These are phyloP conservation scores for Tuber calosporum DNA, from an alignment of 495 filamentous ascomycete genomes.

Conservation along the genomic window DNA sequence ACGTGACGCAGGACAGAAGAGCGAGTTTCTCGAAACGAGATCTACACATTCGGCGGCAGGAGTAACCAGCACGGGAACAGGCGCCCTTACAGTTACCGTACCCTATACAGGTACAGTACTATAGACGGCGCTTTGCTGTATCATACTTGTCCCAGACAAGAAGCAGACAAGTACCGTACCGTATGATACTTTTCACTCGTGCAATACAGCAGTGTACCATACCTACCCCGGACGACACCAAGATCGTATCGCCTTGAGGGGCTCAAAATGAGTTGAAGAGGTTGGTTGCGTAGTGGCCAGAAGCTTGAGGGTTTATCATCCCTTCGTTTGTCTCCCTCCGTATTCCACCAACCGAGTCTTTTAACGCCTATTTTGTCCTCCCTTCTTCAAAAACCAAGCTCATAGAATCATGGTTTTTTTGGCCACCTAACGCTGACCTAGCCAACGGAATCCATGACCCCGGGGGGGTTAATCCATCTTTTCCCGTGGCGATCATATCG, in stretches of 20 bases:
- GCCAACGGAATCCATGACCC: neutral
- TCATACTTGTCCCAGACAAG: too few species aligned
- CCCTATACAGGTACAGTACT: neutral
- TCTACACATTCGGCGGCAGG: neutral
- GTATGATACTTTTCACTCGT: too few species aligned
- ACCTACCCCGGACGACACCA: neutral
- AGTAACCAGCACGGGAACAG: neutral
- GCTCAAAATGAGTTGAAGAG: neutral
- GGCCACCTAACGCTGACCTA: neutral
- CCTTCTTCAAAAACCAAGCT: neutral
- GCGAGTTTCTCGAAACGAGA: conserved; percentile 6
- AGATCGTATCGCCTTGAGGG: neutral
- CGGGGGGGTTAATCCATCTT: neutral
- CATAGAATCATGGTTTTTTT: neutral
- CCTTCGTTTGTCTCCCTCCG: neutral
- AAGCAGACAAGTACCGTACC: too few species aligned
- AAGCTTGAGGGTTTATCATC: neutral
- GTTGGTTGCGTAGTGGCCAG: neutral
- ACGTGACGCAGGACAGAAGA: conserved; percentile 5
- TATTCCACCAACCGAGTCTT: neutral
- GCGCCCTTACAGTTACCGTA: neutral
- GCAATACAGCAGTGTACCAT: too few species aligned
- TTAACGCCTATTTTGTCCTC: neutral
- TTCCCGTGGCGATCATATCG: neutral
- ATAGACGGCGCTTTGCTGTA: neutral